These are phyloP conservation scores for Talaromyces ruber DNA, from an alignment of 495 filamentous ascomycete genomes.

Conservation along the genomic window DNA sequence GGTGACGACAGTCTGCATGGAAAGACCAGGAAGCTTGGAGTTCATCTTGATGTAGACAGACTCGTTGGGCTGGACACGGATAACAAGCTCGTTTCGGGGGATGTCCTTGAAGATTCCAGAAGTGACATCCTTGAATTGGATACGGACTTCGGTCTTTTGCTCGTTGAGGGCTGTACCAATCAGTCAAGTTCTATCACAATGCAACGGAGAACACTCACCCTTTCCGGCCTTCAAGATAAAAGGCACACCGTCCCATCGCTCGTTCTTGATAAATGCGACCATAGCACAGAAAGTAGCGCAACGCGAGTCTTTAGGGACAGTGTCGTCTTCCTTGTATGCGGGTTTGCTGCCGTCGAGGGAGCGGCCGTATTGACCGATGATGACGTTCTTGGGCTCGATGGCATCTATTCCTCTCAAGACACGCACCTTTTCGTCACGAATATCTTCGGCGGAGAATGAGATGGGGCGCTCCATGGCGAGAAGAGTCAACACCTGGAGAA, in stretches of 20 bases:
- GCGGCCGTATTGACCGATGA: slow-evolving; percentile 97
- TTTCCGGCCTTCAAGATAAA: slow-evolving; percentile 99
- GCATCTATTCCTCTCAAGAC: slow-evolving; percentile 88
- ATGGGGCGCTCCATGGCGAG: slow-evolving; percentile 98
- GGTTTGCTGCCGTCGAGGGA: slow-evolving; percentile 97
- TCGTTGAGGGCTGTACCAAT: slow-evolving; percentile 71
- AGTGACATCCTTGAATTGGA: slow-evolving; percentile 98
- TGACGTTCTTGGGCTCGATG: slow-evolving; percentile 99
- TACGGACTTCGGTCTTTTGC: slow-evolving; percentile 99
- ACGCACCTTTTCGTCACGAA: slow-evolving; percentile 97
- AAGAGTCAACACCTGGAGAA: slow-evolving; percentile 92
- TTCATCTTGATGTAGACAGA: slow-evolving; percentile 99
- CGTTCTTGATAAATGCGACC: slow-evolving; percentile 98
- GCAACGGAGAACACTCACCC: slow-evolving; percentile 32
- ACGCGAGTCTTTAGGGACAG: slow-evolving; percentile 91
- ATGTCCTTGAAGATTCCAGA: slow-evolving; percentile 99
- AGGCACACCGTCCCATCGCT: slow-evolving; percentile 98
- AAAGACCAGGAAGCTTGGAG: slow-evolving; percentile 95
- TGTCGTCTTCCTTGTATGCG: slow-evolving; percentile 97
- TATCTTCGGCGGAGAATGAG: slow-evolving; percentile 96
- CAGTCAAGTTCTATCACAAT: slow-evolving; percentile 5
- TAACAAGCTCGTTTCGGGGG: slow-evolving; percentile 97
- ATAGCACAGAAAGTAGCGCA: slow-evolving; percentile 98
- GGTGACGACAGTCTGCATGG: slow-evolving; percentile 99
- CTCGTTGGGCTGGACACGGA: slow-evolving; percentile 99